Conservation (phyloP, 2,329 filamentous ascomycete genomes). For the Colletotrichum eleusines region DNA sequence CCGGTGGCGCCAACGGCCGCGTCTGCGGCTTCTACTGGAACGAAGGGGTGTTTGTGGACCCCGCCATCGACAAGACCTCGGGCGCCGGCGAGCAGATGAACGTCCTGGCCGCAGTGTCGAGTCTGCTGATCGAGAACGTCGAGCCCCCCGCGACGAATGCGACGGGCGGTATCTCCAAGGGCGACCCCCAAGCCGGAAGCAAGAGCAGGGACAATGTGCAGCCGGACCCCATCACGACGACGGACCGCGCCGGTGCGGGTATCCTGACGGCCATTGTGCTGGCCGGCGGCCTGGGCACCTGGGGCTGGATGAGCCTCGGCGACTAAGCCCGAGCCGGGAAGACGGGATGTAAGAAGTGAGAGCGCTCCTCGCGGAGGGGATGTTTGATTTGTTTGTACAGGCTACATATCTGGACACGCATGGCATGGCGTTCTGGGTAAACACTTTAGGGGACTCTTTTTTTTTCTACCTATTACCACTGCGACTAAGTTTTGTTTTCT, state of each 20-base stretch:
- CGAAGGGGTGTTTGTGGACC: conserved; percentile 57
- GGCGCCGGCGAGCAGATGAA: conserved; percentile 72
- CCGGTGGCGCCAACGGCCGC: conserved; percentile 67
- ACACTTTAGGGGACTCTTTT: conserved; percentile 5
- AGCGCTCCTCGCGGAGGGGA: conserved; percentile 2
- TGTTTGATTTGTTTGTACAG: conserved; percentile 26
- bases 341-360: neutral
- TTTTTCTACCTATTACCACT: conserved; percentile 5
- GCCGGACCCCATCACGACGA: conserved; percentile 54
- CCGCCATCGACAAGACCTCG: conserved; percentile 64
- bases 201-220: conserved; percentile 49
- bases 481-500: neutral
- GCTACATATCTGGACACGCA: conserved; percentile 39
- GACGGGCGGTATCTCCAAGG: conserved; percentile 64
- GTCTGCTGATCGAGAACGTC: conserved; percentile 58
- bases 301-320: conserved; percentile 62
- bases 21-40: conserved; percentile 76
- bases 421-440: conserved; percentile 39
- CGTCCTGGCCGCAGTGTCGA: conserved; percentile 66
- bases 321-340: neutral
- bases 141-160: conserved; percentile 57
- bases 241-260: conserved; percentile 62
- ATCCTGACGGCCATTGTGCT: conserved; percentile 61
- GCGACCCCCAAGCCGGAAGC: conserved; percentile 56
- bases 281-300: conserved; percentile 56